A percentile compares a stretch with the other conserved stretches of the same genome.
These are phyloP conservation scores for Themeda triandra DNA, from an alignment of 176 grass and related monocot species.

Conservation along the genomic window DNA sequence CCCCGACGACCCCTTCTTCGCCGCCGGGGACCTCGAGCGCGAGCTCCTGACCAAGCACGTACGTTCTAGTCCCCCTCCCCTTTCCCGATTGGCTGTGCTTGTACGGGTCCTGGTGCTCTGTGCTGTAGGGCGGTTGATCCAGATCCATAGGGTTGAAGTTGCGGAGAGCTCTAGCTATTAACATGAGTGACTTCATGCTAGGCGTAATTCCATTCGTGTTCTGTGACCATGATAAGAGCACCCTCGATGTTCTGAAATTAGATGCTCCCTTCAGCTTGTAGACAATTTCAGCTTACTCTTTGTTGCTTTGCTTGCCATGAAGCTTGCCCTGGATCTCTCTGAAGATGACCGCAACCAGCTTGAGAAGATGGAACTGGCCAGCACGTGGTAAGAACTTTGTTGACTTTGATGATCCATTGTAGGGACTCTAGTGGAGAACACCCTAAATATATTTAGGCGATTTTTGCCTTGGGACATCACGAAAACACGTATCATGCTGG, in stretches of 20 bases:
- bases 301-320: neutral
- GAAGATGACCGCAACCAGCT: slow-evolving; percentile 73
- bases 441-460: too few species aligned
- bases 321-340: slow-evolving; percentile 86
- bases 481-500: too few species aligned
- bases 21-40: slow-evolving; percentile 75
- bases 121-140: neutral
- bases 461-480: too few species aligned
- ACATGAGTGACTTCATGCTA: neutral
- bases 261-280: neutral
- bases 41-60: slow-evolving; percentile 97
- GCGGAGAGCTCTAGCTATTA: too few species aligned
- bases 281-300: neutral
- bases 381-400: slow-evolving; percentile 44
- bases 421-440: neutral
- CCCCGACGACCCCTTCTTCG: slow-evolving; percentile 84
- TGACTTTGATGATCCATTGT: neutral
- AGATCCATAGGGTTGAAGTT: neutral
- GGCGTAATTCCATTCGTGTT: neutral
- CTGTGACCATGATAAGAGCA: neutral
- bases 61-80: neutral
- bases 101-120: neutral
- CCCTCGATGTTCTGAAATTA: neutral
- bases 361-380: slow-evolving; percentile 71
- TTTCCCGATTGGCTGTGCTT: neutral